Evolutionary conservation across 176 grass and related monocot species (phyloP).

Genomic region (Triticum monococcum): DNA sequence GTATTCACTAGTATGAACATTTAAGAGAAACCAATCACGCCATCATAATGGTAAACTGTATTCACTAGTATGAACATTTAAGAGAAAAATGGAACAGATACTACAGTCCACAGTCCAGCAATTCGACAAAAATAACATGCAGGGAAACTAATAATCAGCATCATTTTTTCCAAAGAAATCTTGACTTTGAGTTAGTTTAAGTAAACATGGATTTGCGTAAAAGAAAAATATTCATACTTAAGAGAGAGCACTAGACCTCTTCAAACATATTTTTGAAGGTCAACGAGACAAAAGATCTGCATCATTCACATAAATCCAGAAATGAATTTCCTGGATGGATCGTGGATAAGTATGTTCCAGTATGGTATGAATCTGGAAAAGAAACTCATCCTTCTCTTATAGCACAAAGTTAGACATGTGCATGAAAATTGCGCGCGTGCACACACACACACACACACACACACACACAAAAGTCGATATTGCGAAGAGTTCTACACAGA

Average conservation of each 20-base stretch:
- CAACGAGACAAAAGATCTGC: constrained; percentile 17
- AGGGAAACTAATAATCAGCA: background rate
- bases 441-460: background rate
- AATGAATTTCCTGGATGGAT: constrained; percentile 37
- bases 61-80: background rate
- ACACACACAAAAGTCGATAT: constrained; percentile 1
- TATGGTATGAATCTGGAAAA: constrained; percentile 22
- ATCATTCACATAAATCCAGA: constrained; percentile 33
- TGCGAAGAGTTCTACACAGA: background rate
- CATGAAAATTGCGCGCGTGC: constrained; percentile 3
- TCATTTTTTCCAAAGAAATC: constrained; percentile 3
- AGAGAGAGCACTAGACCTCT: constrained; percentile 13
- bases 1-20: background rate
- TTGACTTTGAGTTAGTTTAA: background rate
- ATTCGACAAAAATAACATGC: background rate
- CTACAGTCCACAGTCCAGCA: background rate
- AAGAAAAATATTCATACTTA: constrained; percentile 26
- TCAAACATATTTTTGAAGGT: constrained; percentile 39
- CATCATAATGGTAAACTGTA: background rate
- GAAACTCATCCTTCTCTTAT: constrained; percentile 32
- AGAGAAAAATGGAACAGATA: background rate
- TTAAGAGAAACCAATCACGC: background rate
- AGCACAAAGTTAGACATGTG: constrained; percentile 21
- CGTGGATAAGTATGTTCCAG: constrained; percentile 26
- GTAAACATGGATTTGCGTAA: background rate